Percentiles rank a stretch among this genome's conserved stretches.
These are phyloP conservation scores for Glycine soja DNA, from an alignment of 306 rosid species.

Conservation along the genomic window DNA sequence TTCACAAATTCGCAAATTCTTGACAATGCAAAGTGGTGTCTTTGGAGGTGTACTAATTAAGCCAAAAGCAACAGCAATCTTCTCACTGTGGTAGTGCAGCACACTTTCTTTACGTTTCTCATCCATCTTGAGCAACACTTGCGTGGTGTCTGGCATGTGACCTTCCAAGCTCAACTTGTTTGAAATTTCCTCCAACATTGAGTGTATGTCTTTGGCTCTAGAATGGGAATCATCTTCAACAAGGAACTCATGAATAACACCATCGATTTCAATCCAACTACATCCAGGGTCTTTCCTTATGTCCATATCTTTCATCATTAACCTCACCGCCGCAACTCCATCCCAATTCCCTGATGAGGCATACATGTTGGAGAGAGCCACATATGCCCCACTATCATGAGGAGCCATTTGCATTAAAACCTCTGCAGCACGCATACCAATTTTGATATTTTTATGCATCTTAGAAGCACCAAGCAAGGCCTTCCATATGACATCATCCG, in stretches of 20 bases:
- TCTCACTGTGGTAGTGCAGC: slow-evolving; percentile 79
- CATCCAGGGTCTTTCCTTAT: slow-evolving; percentile 87
- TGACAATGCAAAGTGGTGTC: slow-evolving; percentile 62
- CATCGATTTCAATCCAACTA: slow-evolving; percentile 79
- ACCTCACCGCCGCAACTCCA: slow-evolving; percentile 70
- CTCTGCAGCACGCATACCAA: slow-evolving; percentile 63
- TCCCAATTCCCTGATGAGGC: slow-evolving; percentile 73
- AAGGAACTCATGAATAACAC: slow-evolving; percentile 75
- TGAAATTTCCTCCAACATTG: slow-evolving; percentile 70
- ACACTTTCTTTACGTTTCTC: slow-evolving; percentile 62
- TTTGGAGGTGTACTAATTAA: slow-evolving; percentile 65
- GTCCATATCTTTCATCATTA: slow-evolving; percentile 74
- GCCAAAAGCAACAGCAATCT: slow-evolving; percentile 88
- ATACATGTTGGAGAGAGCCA: slow-evolving; percentile 82
- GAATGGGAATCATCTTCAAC: slow-evolving; percentile 77
- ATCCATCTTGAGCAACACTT: slow-evolving; percentile 72
- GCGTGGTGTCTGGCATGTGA: slow-evolving; percentile 62
- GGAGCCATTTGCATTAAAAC: slow-evolving; percentile 70
- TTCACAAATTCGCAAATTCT: slow-evolving; percentile 76
- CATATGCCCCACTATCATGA: slow-evolving; percentile 78
- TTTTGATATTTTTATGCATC: slow-evolving; percentile 64
- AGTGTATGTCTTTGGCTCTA: slow-evolving; percentile 70
- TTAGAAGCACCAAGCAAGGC: slow-evolving; percentile 86
- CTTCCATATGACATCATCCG: slow-evolving; percentile 87
- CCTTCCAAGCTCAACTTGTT: slow-evolving; percentile 60